Evolutionary conservation across 192 early-diverging fungal genomes (phyloP).

Genomic region (Umbelopsis ramanniana): DNA sequence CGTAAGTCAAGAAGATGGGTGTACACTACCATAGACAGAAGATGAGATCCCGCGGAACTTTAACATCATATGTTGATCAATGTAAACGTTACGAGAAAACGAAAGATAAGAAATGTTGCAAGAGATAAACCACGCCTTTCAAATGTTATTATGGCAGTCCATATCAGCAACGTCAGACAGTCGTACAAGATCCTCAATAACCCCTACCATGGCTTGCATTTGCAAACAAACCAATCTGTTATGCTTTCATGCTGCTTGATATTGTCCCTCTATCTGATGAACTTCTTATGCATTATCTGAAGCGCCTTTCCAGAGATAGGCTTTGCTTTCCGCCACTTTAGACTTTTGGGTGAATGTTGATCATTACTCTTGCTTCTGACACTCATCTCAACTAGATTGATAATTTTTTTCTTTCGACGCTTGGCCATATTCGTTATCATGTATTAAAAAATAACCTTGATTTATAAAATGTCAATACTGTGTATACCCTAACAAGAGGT

Average conservation of each 20-base stretch:
- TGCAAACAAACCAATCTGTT: background rate
- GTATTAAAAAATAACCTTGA: no score
- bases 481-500: background rate
- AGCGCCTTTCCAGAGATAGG: no score
- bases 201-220: background rate
- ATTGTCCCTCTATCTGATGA: no score
- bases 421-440: no score
- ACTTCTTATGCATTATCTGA: no score
- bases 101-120: background rate
- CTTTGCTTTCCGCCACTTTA: no score
- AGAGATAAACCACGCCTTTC: background rate
- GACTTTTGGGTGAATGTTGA: no score
- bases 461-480: background rate
- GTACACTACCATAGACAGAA: no score
- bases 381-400: no score
- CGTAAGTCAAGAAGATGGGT: background rate
- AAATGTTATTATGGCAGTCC: background rate
- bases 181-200: background rate
- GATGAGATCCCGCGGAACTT: background rate
- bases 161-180: background rate
- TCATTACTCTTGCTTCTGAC: no score
- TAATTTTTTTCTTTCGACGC: no score
- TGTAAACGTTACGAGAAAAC: background rate
- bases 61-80: background rate
- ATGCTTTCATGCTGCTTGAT: no score